phyloP scores from a whole-genome alignment of 2,329 filamentous ascomycete genomes.

The Hypomyces perniciosus region DNA sequence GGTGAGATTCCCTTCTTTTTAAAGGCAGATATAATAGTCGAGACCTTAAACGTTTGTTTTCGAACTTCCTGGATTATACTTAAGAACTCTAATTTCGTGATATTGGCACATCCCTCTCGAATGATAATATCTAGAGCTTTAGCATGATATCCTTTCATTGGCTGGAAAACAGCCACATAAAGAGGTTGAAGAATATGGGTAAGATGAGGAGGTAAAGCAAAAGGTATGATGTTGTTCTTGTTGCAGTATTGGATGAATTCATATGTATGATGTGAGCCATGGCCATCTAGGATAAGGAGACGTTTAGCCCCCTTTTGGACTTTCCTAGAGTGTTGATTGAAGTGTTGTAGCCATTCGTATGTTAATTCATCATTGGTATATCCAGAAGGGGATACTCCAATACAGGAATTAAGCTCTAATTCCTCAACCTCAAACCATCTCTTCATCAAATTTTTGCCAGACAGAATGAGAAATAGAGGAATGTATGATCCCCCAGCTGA shows the following conservation, averaged over 20 bases:
- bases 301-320: too few species aligned
- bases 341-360: conserved; percentile 30
- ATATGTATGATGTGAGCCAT: conserved; percentile 29
- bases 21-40: too few species aligned
- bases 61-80: too few species aligned
- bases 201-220: not conserved
- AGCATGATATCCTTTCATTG: conserved; percentile 9
- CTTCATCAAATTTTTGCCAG: conserved; percentile 12
- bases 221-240: conserved; percentile 29
- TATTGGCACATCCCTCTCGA: conserved; percentile 1
- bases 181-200: conserved; percentile 10
- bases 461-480: conserved; percentile 10
- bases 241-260: conserved; percentile 30
- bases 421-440: conserved; percentile 16
- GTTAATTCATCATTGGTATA: conserved; percentile 30
- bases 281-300: conserved; percentile 32
- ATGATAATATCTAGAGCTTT: too few species aligned
- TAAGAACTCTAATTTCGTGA: conserved; percentile 8
- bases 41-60: too few species aligned
- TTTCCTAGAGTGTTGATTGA: conserved; percentile 26
- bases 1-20: conserved; percentile 5
- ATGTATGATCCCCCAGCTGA: not conserved
- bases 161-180: conserved; percentile 8
- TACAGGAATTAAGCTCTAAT: conserved; percentile 24
- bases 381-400: conserved; percentile 25